Evolutionary conservation across 768 basidiomycete genomes (phyloP), one percentile per base, ranked within the genome.

Genomic region (Boletus rubroflammeus): DNA sequence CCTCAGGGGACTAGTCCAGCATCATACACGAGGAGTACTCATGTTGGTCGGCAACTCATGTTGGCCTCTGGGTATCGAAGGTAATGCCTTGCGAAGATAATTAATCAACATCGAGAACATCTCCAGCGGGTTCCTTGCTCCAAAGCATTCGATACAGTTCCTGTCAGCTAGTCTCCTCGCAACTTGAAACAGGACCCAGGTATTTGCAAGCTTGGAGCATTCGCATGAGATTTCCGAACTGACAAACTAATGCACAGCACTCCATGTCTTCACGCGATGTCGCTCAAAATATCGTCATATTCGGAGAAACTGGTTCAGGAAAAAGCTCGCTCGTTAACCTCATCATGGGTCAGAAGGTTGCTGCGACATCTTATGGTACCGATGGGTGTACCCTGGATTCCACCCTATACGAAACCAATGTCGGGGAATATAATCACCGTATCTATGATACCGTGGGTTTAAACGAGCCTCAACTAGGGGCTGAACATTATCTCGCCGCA

Each of bases 241-340:
- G 39, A 64, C 35, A 13, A 58, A 44, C 40, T 21, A 10, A 4
- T 38, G 28, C 28, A 39, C 28, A 63, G 59, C 13, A 40, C 28
- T n/a, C 50, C 42, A 65, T 66, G 64, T 19, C 56, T 46, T 39
- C 53, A 34, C 50, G 23, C 39, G 36, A 47, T 49, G 42, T 41
- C 23, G n/a, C 39, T 21, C 68, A 67, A 29, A 69, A 69, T 44
- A 63, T 69, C 15, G 60, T 69, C 42, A 60, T 69, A 54, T 71
- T 71, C 11, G 68, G 68, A 29, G 67, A 71, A 53, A 67, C 67
- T 5, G 68, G 68, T 23, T 53, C 67, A 40, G 72, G 73, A 3
- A 79, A 79, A 60, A 79, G 78, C 60, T 76, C 74, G 3, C 65
- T 78, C 29, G 57, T 78, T 28, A 78, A 78, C 60, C 70, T 79